Percentiles rank a stretch among this genome's conserved stretches.
Conservation (phyloP, 257 asterid genomes). For the Solanum chiquidenum region DNA sequence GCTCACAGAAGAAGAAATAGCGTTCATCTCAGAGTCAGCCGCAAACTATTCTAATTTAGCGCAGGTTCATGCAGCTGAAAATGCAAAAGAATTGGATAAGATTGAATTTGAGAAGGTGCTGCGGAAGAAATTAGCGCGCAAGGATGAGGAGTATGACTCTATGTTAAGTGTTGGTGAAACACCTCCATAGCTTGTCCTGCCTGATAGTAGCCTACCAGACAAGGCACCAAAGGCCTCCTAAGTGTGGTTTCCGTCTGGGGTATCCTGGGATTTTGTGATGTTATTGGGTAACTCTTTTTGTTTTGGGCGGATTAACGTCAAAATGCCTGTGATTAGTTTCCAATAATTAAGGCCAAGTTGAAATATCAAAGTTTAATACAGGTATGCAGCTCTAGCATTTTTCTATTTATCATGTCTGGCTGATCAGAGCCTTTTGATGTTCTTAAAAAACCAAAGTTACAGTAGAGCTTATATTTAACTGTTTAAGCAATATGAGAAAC, state of each 20-base stretch:
- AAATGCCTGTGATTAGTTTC: conserved; percentile 15
- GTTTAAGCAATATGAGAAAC: neutral
- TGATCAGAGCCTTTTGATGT: neutral
- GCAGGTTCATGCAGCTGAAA: conserved; percentile 79
- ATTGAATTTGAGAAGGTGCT: conserved; percentile 79
- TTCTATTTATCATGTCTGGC: conserved; percentile 1
- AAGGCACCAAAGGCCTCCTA: conserved; percentile 46
- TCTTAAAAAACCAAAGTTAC: neutral
- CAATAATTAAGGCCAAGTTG: conserved; percentile 39
- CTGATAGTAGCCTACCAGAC: conserved; percentile 17
- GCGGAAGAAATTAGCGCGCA: conserved; percentile 44
- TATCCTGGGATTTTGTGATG: neutral
- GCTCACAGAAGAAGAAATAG: conserved; percentile 77
- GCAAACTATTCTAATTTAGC: conserved; percentile 66
- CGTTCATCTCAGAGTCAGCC: conserved; percentile 82
- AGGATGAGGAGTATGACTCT: conserved; percentile 50
- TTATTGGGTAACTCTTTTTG: conserved; percentile 1
- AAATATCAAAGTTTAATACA: conserved; percentile 25
- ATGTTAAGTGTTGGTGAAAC: conserved; percentile 40
- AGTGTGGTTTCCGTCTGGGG: neutral
- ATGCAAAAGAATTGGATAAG: conserved; percentile 62
- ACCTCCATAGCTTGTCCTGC: conserved; percentile 34
- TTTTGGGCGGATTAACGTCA: conserved; percentile 11
- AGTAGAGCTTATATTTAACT: neutral
- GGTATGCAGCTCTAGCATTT: conserved; percentile 27